Conservation (phyloP, 2,329 filamentous ascomycete genomes). For the Xylariaceae sp. region DNA sequence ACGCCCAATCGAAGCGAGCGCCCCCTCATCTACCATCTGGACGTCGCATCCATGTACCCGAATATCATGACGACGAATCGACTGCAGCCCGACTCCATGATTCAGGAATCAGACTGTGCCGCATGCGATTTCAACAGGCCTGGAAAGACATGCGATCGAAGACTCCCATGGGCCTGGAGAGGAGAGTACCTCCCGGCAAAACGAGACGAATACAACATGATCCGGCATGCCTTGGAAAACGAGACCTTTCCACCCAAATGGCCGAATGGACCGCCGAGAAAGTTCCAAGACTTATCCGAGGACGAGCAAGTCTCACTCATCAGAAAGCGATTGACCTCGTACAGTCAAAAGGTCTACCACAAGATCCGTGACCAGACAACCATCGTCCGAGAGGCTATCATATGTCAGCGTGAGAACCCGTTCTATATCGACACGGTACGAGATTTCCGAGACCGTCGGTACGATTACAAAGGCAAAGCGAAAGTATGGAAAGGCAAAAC, state of each 20-base stretch:
- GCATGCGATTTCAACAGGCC: slow-evolving; percentile 98
- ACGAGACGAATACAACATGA: slow-evolving; percentile 99
- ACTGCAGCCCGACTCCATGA: slow-evolving; percentile 98
- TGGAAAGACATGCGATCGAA: slow-evolving; percentile 91
- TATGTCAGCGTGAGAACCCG: slow-evolving; percentile 95
- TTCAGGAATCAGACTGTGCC: slow-evolving; percentile 89
- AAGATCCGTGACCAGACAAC: slow-evolving; percentile 96
- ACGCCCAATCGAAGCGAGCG: slow-evolving; percentile 80
- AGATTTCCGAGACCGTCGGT: slow-evolving; percentile 92
- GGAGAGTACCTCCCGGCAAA: slow-evolving; percentile 96
- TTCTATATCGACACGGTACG: slow-evolving; percentile 97
- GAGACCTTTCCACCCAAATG: slow-evolving; percentile 82
- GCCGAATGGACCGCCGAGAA: slow-evolving; percentile 62
- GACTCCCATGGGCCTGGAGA: slow-evolving; percentile 96
- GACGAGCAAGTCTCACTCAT: slow-evolving; percentile 80
- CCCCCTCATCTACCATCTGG: slow-evolving; percentile 93
- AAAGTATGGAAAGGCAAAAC: slow-evolving; percentile 99
- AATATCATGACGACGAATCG: slow-evolving; percentile 99
- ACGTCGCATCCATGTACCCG: slow-evolving; percentile 98
- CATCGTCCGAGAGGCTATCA: slow-evolving; percentile 91
- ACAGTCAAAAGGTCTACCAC: slow-evolving; percentile 98
- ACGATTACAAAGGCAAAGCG: slow-evolving; percentile 97
- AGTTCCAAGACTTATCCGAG: slow-evolving; percentile 72
- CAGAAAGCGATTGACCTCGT: slow-evolving; percentile 83
- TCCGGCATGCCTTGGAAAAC: slow-evolving; percentile 82